phyloP scores from a whole-genome alignment of 139 green algal species.

The Chlamydomonas schloesseri region DNA sequence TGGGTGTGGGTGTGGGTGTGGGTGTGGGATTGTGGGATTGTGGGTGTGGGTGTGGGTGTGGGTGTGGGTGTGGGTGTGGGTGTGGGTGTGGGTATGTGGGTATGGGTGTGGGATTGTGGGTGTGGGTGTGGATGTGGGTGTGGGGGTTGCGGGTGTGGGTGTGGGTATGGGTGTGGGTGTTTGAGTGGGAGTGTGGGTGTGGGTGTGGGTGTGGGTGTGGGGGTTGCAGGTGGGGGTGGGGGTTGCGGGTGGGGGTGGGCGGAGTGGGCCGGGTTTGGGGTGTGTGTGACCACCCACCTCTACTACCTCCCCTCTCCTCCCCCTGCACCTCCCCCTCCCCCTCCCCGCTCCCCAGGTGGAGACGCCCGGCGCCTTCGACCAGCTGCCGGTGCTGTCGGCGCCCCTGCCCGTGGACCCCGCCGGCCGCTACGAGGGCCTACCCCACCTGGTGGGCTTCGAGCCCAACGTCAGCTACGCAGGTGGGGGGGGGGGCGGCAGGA shows the following conservation, averaged over 20 bases:
- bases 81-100: too few species aligned
- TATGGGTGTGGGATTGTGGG: not conserved
- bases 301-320: conserved; percentile 40
- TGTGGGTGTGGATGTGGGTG: too few species aligned
- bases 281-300: not conserved
- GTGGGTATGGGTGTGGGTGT: not conserved
- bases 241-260: too few species aligned
- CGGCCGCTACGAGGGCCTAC: conserved; percentile 68
- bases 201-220: not conserved
- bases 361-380: conserved; percentile 1
- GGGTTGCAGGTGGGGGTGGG: not conserved
- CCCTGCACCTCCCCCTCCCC: too few species aligned
- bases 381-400: conserved; percentile 66
- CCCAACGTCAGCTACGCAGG: conserved; percentile 17
- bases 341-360: not conserved
- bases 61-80: not conserved
- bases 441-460: conserved; percentile 63
- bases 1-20: not conserved
- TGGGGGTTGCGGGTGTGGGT: not conserved
- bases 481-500: too few species aligned
- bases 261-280: too few species aligned
- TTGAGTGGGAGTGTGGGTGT: too few species aligned
- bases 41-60: not conserved
- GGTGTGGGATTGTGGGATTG: not conserved
- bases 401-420: conserved; percentile 65